Conservation (phyloP, 108 stramenopile genomes). For the Nitzschia sp. region DNA sequence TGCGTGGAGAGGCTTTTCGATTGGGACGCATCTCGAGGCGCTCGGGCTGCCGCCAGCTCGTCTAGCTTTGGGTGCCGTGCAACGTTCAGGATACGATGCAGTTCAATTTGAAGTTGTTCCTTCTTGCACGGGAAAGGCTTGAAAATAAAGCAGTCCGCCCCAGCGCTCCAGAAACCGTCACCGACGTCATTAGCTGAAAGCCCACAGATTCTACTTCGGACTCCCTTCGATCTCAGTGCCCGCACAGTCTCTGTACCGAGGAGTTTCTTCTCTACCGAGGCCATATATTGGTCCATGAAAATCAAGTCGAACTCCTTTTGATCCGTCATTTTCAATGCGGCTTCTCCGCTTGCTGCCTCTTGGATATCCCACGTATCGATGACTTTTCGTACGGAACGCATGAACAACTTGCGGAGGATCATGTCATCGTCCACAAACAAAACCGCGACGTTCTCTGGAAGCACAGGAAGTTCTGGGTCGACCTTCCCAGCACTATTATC, state of each 20-base stretch:
- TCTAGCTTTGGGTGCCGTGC: no score
- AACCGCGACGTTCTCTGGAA: constrained; percentile 35
- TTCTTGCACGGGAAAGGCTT: constrained; percentile 56
- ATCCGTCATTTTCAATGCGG: constrained; percentile 32
- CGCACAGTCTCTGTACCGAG: constrained; percentile 57
- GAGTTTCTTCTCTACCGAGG: constrained; percentile 55
- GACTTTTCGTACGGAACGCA: constrained; percentile 35
- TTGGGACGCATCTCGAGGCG: no score
- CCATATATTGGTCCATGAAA: constrained; percentile 58
- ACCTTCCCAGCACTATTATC: no score
- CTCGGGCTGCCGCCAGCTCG: no score
- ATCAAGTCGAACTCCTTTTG: constrained; percentile 49
- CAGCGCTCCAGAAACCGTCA: constrained; percentile 42
- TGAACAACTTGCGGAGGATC: constrained; percentile 52
- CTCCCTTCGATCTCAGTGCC: constrained; percentile 42
- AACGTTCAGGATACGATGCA: not conserved
- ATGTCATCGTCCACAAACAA: constrained; percentile 61
- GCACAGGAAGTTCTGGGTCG: not conserved
- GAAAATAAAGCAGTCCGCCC: constrained; percentile 49
- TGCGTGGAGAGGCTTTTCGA: no score
- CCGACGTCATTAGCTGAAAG: constrained; percentile 59
- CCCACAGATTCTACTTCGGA: constrained; percentile 50
- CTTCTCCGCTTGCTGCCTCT: constrained; percentile 53
- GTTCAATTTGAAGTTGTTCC: constrained; percentile 20
- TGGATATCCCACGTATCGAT: constrained; percentile 42